A percentile compares a stretch with the other conserved stretches of the same genome.
phyloP scores from a whole-genome alignment of 2,329 filamentous ascomycete genomes.

The Delphinella strobiligena region DNA sequence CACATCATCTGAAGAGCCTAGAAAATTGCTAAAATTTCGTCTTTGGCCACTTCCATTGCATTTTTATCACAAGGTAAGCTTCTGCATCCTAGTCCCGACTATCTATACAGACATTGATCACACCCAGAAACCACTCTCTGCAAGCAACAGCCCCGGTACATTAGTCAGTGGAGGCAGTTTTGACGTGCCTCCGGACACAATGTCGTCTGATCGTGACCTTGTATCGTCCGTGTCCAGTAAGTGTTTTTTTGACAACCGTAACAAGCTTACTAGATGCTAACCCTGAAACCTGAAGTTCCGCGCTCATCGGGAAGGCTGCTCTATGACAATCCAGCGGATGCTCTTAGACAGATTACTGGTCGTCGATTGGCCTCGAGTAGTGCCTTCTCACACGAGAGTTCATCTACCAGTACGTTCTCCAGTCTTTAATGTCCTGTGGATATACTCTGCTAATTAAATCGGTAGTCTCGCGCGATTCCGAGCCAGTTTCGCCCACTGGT shows the following conservation, averaged over 20 bases:
- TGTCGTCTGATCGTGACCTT: not conserved
- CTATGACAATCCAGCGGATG: not conserved
- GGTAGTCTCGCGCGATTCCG: no score
- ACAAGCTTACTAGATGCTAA: not conserved
- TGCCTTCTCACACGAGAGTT: not conserved
- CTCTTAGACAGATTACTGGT: not conserved
- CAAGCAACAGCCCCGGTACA: not conserved
- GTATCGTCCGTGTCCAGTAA: not conserved
- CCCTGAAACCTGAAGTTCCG: not conserved
- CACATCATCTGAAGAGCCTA: not conserved
- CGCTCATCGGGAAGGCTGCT: not conserved
- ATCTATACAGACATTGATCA: not conserved
- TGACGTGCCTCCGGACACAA: not conserved
- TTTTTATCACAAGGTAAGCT: not conserved
- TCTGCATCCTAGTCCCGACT: not conserved
- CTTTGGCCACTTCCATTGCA: not conserved
- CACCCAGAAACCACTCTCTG: no score
- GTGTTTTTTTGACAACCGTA: not conserved
- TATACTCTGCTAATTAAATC: no score
- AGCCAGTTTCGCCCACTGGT: no score
- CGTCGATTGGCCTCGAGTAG: not conserved
- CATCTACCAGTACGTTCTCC: not conserved
- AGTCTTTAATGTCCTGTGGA: no score
- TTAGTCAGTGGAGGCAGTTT: not conserved
- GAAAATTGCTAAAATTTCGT: not conserved